Percentiles rank a stretch among this genome's conserved stretches.
These are phyloP conservation scores for Irpex sp. DNA, from an alignment of 1,284 basidiomycete genomes.

Conservation along the genomic window DNA sequence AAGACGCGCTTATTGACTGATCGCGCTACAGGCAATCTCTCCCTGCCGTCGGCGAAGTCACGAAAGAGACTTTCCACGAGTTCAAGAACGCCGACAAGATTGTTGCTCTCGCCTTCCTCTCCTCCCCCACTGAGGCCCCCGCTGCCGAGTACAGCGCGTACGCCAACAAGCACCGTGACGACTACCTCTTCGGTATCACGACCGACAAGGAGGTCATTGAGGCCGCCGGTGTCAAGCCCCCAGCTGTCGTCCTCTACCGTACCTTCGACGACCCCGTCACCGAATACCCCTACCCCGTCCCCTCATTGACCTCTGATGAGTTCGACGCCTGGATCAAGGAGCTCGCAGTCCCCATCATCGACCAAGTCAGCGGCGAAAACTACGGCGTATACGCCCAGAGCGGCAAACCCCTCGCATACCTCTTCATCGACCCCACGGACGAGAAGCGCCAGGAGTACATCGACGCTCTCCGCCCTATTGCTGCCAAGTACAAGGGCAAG, in stretches of 20 bases:
- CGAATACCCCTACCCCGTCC: slow-evolving; percentile 65
- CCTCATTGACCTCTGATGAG: slow-evolving; percentile 51
- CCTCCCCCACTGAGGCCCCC: slow-evolving; percentile 61
- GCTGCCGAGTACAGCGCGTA: slow-evolving; percentile 70
- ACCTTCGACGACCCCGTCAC: slow-evolving; percentile 83
- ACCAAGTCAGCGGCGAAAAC: slow-evolving; percentile 94
- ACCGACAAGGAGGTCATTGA: slow-evolving; percentile 67
- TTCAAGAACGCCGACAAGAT: slow-evolving; percentile 91
- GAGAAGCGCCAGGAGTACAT: slow-evolving; percentile 65
- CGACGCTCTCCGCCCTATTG: slow-evolving; percentile 69
- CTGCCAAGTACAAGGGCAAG: slow-evolving; percentile 78
- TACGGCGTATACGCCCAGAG: slow-evolving; percentile 83
- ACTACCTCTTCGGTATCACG: slow-evolving; percentile 87
- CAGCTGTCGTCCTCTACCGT: slow-evolving; percentile 91
- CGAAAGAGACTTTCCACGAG: slow-evolving; percentile 70
- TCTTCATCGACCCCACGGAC: slow-evolving; percentile 84
- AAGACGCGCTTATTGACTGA: slow-evolving; percentile 6
- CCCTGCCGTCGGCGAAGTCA: slow-evolving; percentile 87
- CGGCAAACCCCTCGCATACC: slow-evolving; percentile 87
- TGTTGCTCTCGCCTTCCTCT: slow-evolving; percentile 84
- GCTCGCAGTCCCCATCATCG: slow-evolving; percentile 85
- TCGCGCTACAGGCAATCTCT: slow-evolving; percentile 72
- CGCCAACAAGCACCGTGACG: slow-evolving; percentile 87
- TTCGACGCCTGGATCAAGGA: slow-evolving; percentile 78
- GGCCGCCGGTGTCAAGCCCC: slow-evolving; percentile 70